These are phyloP conservation scores for Botrytis galanthina DNA, from an alignment of 2,329 filamentous ascomycete genomes.

Conservation along the genomic window DNA sequence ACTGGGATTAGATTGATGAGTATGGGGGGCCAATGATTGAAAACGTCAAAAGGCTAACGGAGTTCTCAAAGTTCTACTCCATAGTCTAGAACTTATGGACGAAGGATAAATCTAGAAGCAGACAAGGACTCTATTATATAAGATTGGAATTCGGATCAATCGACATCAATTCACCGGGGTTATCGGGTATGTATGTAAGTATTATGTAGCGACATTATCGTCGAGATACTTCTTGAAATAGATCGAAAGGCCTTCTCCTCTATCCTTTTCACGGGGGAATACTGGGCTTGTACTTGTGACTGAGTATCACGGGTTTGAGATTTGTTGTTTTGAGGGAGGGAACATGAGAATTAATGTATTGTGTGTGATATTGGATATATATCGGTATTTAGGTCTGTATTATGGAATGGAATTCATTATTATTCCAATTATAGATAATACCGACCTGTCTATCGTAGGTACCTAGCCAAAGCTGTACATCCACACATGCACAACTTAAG, in stretches of 20 bases:
- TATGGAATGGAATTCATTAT: not conserved
- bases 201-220: not conserved
- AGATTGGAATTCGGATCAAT: not conserved
- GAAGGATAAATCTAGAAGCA: not conserved
- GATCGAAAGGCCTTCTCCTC: not conserved
- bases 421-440: not conserved
- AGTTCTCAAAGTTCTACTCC: conserved; percentile 2
- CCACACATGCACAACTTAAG: not conserved
- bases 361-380: not conserved
- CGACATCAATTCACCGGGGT: not conserved
- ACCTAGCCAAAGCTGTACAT: not conserved
- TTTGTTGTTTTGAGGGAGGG: not conserved
- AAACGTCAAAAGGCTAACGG: not conserved
- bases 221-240: not conserved
- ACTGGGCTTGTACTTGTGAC: not conserved
- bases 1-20: not conserved
- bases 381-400: too few relatives aligned
- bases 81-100: not conserved
- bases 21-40: not conserved
- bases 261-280: not conserved
- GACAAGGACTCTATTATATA: too few relatives aligned
- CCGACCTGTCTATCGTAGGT: too few relatives aligned
- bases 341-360: not conserved
- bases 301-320: not conserved
- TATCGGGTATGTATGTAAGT: not conserved